Base-by-base conservation (phyloP, 2,329 filamentous ascomycete species). In the Diaporthe sp. region DNA sequence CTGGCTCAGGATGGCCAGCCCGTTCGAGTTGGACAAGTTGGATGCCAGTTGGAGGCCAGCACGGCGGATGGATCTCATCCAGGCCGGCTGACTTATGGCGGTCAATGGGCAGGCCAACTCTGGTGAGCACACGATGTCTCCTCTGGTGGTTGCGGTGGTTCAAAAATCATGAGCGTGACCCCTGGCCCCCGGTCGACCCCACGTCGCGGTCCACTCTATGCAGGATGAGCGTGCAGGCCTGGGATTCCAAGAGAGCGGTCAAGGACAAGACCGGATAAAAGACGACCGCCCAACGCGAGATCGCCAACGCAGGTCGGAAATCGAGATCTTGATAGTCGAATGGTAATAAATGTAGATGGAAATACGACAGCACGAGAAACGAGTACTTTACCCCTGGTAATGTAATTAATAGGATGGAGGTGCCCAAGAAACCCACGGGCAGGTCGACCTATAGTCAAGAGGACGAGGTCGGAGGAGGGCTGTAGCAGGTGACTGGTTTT, bases 181-280 rank as follows among this genome's bases (percentile, higher is more conserved):
- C 53, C 71, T 49, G 61, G 62, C 55, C 61, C 65, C 71, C 55
- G 46, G 62, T 73, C 74, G 53, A 55, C 71, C 61, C 73, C 75
- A 76, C 73, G 75, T 34, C 22, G 44, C 28, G 75, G 57, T 73
- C 73, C 75, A 75, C 75, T 49, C 19, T 15, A 68, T 53, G 65
- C 65, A 68, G 62, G 62, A 68, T 68, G 62, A 53, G 62, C 62
- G 65, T 68, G 65, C 65, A 72, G 51, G 51, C 22, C 39, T 61
- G 58, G 55, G 61, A 62, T 42, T 51, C 42, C 46, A 60, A 61
- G 72, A 67, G 61, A 76, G 75, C 75, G 75, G 75, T 76, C 75
- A 76, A 65, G 75, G 49, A 74, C 60, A 53, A 60, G n/a, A 57
- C 53, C 68, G 44, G 73, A 31, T 39, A 34, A 57, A 71, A 25